Evolutionary conservation across 176 grass and related monocot species (phyloP), one percentile per base, ranked within the genome.

Genomic region (Miscanthus lutarioriparius): DNA sequence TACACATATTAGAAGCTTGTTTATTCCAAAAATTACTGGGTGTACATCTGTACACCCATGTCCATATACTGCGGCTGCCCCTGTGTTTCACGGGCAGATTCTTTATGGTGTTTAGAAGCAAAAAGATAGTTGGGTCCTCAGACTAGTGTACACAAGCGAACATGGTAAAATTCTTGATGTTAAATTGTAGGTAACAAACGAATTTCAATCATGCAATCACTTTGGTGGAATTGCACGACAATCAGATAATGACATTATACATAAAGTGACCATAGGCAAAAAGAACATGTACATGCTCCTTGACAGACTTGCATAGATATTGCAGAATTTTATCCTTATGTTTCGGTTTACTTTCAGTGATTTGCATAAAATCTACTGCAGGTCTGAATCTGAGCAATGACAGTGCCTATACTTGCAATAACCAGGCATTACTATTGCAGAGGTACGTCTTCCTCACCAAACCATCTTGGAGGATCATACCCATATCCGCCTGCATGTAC

Each of bases 401-500:
- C 28, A 75, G 9, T 33, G 13, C 17, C 54, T 53, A 71, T 71
- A 72, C n/a, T 51, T 85, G n/a, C 79, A 67, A 3, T 67, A 74
- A 75, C 79, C 38, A 69, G 37, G 19, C 72, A 88, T 74, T 70
- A 61, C 58, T 61, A 87, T 83, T 88, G 28, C 25, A 83, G 75
- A 44, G 79, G 85, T 47, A 86, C 22, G 27, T 90, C 79, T 74
- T 89, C 91, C 74, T 95, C 96, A 44, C 69, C 93, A 84, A 98
- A 98, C 93, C 93, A 98, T 35, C 83, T 88, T 27, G 93, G 91
- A 48, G 89, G 96, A 90, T 98, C 96, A 92, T 90, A 98, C 61
- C 89, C 93, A 80, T 73, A 85, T 70, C 91, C 91, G 79, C 93
- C 93, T 95, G 80, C 61, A 64, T 67, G 26, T 41, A 79, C 80